A percentile compares a stretch with the other conserved stretches of the same genome.
Conservation (phyloP, 139 green algal genomes). For the Chlorella sp. region DNA sequence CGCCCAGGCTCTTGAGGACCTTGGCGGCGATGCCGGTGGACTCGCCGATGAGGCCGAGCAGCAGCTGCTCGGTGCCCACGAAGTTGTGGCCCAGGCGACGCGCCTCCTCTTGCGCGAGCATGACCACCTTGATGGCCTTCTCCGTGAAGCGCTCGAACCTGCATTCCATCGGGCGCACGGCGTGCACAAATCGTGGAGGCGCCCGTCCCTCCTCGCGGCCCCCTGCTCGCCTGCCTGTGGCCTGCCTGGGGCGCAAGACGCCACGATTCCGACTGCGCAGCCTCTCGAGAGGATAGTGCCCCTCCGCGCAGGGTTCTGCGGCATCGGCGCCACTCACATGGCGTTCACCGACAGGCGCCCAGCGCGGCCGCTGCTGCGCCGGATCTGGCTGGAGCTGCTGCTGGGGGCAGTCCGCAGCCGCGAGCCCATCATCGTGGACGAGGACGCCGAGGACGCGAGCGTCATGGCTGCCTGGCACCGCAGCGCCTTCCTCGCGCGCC, state of each 20-base stretch:
- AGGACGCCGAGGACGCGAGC: background rate
- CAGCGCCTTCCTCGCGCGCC: background rate
- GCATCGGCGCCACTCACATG: background rate
- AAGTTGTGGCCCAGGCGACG: constrained; percentile 96
- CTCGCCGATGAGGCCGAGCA: constrained; percentile 98
- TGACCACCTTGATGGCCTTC: constrained; percentile 90
- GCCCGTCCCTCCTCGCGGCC: too few species aligned
- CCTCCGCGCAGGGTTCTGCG: too few species aligned
- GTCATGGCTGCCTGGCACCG: background rate
- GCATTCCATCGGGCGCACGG: too few species aligned
- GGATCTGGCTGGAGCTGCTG: too few species aligned
- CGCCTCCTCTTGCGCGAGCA: constrained; percentile 98
- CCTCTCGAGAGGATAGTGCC: too few species aligned
- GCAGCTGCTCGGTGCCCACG: constrained; percentile 98
- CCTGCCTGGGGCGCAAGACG: too few species aligned
- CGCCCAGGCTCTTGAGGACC: constrained; percentile 97
- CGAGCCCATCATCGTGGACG: background rate
- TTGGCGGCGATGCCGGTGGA: constrained; percentile 98
- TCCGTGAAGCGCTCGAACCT: constrained; percentile 77
- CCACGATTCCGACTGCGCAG: too few species aligned
- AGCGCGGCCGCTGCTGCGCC: background rate
- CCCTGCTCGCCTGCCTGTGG: too few species aligned
- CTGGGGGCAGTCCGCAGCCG: too few species aligned
- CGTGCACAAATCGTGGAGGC: too few species aligned
- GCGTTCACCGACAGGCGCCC: background rate